Conservation (phyloP, 495 filamentous ascomycete genomes). For the Daldinia vernicosa region DNA sequence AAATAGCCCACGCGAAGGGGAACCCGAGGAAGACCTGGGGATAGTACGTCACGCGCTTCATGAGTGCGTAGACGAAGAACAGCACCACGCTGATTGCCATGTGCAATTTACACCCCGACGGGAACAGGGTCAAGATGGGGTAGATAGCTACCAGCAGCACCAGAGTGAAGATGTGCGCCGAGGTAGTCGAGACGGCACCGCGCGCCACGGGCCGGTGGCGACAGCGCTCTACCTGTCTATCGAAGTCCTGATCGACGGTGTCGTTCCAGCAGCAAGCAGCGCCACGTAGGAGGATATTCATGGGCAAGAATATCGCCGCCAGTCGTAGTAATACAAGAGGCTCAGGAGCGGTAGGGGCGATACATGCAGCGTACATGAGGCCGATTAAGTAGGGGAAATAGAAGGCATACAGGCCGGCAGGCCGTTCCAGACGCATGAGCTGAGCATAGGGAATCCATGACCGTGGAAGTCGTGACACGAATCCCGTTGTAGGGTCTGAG, state of each 20-base stretch:
- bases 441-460: not conserved
- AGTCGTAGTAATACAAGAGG: not conserved
- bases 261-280: constrained; percentile 56
- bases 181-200: constrained; percentile 51
- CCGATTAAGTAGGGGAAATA: not conserved
- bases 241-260: constrained; percentile 53
- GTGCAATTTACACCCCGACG: constrained; percentile 12
- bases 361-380: not conserved
- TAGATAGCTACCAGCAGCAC: not conserved
- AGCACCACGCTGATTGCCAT: constrained; percentile 18
- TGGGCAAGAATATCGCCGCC: constrained; percentile 19
- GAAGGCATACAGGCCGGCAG: not conserved
- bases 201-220: constrained; percentile 56
- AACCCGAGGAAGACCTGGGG: constrained; percentile 51
- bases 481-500: not conserved
- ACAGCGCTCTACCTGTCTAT: constrained; percentile 52
- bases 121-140: constrained; percentile 8
- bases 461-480: not conserved
- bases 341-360: not conserved
- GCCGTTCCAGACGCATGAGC: not conserved
- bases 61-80: constrained; percentile 43
- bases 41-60: constrained; percentile 49
- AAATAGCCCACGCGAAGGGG: constrained; percentile 39
- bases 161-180: constrained; percentile 47
- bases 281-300: constrained; percentile 47